A percentile compares a stretch with the other conserved stretches of the same genome.
These are phyloP conservation scores for Puccinellia tenuiflora DNA, from an alignment of 176 grass and related monocot species.

Conservation along the genomic window DNA sequence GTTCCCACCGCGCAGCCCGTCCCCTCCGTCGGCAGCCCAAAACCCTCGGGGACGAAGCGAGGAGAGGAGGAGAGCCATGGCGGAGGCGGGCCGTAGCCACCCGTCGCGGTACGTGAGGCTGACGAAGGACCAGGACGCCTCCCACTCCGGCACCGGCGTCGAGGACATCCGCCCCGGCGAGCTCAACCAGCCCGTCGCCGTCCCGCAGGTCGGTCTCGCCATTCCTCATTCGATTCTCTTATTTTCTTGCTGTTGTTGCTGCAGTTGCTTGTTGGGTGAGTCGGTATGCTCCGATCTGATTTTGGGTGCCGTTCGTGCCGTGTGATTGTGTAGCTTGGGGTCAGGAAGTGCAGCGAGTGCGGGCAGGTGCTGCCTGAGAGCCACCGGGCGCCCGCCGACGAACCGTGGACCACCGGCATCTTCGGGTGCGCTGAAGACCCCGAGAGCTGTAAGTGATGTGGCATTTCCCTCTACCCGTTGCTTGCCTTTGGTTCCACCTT, in stretches of 20 bases:
- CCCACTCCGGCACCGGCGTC: neutral
- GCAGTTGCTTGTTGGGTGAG: neutral
- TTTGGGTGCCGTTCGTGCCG: neutral
- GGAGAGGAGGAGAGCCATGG: constrained; percentile 25
- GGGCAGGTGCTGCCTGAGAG: constrained; percentile 47
- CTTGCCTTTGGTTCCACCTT: neutral
- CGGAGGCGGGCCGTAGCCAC: constrained; percentile 23
- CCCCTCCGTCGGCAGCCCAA: neutral
- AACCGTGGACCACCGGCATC: constrained; percentile 61
- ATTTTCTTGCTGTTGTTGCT: neutral
- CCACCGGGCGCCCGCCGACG: constrained; percentile 55
- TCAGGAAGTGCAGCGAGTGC: constrained; percentile 39
- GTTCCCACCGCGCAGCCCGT: neutral
- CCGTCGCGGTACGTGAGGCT: constrained; percentile 45
- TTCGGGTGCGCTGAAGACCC: constrained; percentile 57
- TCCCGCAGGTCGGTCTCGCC: constrained; percentile 29
- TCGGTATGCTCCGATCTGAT: neutral
- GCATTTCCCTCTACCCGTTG: neutral
- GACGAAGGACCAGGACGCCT: constrained; percentile 36
- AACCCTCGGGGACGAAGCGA: neutral
- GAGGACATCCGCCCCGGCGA: constrained; percentile 65
- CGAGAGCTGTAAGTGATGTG: constrained; percentile 55
- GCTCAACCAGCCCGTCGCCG: constrained; percentile 50
- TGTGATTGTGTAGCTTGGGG: constrained; percentile 38
- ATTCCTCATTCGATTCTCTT: neutral